These are phyloP conservation scores for Bondarzewia mesenterica DNA, from an alignment of 1,284 basidiomycete species.

Conservation along the genomic window DNA sequence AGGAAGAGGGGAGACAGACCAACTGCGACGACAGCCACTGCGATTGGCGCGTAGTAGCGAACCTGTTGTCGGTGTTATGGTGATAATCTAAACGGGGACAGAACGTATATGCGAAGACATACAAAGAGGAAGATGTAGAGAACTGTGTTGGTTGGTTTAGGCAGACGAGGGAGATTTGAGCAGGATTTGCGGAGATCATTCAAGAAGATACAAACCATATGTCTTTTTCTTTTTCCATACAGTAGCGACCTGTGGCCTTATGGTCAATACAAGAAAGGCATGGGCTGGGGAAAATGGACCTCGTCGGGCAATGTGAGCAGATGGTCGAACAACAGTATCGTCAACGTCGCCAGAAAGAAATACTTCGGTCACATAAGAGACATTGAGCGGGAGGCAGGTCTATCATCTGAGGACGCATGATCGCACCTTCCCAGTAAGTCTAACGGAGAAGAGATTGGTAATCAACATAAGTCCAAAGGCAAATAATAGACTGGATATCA, in stretches of 20 bases:
- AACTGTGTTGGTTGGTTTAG: constrained; percentile 4
- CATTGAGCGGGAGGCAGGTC: background rate
- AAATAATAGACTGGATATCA: background rate
- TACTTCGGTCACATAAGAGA: constrained; percentile 5
- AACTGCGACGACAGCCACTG: constrained; percentile 10
- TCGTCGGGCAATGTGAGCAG: constrained; percentile 9
- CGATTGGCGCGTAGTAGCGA: constrained; percentile 12
- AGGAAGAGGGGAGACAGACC: constrained; percentile 4
- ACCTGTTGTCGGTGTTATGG: constrained; percentile 6
- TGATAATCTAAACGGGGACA: background rate
- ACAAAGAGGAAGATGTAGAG: constrained; percentile 13
- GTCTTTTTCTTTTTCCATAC: constrained; percentile 15
- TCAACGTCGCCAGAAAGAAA: constrained; percentile 12
- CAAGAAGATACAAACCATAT: constrained; percentile 4
- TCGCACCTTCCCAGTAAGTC: constrained; percentile 10
- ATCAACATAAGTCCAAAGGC: background rate
- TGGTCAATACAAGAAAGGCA: background rate
- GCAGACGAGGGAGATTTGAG: background rate
- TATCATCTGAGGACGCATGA: background rate
- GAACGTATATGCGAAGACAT: background rate
- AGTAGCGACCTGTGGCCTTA: constrained; percentile 7
- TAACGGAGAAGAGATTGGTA: background rate
- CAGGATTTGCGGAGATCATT: background rate
- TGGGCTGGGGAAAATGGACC: constrained; percentile 7
- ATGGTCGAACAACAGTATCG: constrained; percentile 12